A percentile compares a stretch with the other conserved stretches of the same genome.
These are phyloP conservation scores for Ascochyta pisi DNA, from an alignment of 2,329 filamentous ascomycete species.

Conservation along the genomic window DNA sequence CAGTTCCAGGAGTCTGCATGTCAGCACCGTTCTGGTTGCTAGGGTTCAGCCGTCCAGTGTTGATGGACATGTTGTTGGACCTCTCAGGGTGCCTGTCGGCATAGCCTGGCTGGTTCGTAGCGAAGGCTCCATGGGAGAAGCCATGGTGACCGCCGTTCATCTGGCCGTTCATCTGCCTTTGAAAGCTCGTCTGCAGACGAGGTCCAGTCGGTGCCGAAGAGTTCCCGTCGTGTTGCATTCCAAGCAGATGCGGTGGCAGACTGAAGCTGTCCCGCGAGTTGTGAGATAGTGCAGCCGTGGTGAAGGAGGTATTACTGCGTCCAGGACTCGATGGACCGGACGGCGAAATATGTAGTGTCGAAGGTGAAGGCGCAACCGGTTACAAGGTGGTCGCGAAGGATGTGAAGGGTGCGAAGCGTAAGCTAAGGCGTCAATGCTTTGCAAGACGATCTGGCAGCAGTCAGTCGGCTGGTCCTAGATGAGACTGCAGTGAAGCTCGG, in stretches of 20 bases:
- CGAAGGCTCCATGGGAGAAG: constrained; percentile 92
- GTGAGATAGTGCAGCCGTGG: constrained; percentile 82
- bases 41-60: constrained; percentile 73
- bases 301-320: constrained; percentile 67
- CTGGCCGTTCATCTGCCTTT: constrained; percentile 67
- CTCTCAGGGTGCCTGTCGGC: constrained; percentile 85
- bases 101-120: constrained; percentile 82
- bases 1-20: constrained; percentile 84
- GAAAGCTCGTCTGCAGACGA: constrained; percentile 68
- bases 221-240: constrained; percentile 83
- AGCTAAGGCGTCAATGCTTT: constrained; percentile 39
- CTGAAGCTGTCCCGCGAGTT: constrained; percentile 81
- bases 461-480: constrained; percentile 6
- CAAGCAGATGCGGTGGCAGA: constrained; percentile 82
- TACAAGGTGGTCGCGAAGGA: constrained; percentile 31
- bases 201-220: constrained; percentile 65
- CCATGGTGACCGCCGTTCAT: constrained; percentile 76
- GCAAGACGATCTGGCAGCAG: constrained; percentile 11
- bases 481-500: background rate
- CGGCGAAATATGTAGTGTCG: constrained; percentile 47
- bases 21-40: constrained; percentile 69
- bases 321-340: constrained; percentile 56
- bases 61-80: constrained; percentile 88
- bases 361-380: constrained; percentile 42
- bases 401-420: constrained; percentile 34